These are phyloP conservation scores for Canavalia ensiformis DNA, from an alignment of 306 rosid genomes.

Conservation along the genomic window DNA sequence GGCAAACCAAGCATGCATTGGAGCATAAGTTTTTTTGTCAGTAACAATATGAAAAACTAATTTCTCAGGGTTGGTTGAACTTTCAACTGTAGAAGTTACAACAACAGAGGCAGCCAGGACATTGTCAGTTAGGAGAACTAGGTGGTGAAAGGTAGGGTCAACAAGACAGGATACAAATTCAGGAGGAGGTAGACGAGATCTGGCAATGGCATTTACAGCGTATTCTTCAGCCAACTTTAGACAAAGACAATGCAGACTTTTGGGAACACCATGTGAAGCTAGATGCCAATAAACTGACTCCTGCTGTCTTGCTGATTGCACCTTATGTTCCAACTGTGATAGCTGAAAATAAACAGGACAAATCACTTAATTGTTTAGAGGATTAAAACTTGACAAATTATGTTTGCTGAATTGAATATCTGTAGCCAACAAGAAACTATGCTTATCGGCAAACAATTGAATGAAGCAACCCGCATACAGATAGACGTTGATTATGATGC, in stretches of 20 bases:
- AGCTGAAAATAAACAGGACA: conserved; percentile 63
- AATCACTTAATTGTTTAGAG: conserved; percentile 34
- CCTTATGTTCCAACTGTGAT: conserved; percentile 80
- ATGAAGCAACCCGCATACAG: conserved; percentile 9
- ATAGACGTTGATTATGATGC: background rate
- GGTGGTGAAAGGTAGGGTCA: conserved; percentile 75
- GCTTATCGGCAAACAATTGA: conserved; percentile 20
- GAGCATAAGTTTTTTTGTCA: conserved; percentile 85
- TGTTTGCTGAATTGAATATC: background rate
- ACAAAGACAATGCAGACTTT: conserved; percentile 80
- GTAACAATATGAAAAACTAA: conserved; percentile 88
- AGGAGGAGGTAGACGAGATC: conserved; percentile 86
- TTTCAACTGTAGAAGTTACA: conserved; percentile 73
- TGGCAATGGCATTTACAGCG: conserved; percentile 79
- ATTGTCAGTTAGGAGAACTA: conserved; percentile 86
- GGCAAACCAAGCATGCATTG: conserved; percentile 99
- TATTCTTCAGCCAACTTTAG: conserved; percentile 92
- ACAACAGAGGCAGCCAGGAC: conserved; percentile 93
- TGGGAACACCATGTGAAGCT: conserved; percentile 91
- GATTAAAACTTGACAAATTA: background rate
- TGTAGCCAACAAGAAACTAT: conserved; percentile 20
- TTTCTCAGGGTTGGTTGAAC: conserved; percentile 73
- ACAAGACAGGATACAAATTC: conserved; percentile 76
- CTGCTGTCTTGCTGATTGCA: conserved; percentile 71
- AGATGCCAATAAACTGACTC: conserved; percentile 90